phyloP scores from a whole-genome alignment of 768 basidiomycete genomes.

The Asterophora lycoperdoides region DNA sequence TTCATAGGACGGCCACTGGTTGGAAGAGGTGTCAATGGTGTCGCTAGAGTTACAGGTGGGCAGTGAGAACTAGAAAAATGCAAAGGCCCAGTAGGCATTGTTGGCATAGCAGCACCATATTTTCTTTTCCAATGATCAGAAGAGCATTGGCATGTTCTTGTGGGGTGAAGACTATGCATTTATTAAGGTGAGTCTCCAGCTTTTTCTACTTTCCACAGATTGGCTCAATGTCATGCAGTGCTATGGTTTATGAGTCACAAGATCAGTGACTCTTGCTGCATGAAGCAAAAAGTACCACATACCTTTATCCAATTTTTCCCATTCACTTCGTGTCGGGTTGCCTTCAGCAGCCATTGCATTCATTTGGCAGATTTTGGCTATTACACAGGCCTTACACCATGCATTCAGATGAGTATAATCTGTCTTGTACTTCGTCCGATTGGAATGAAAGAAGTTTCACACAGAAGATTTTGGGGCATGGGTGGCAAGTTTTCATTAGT shows the following conservation, averaged over 20 bases:
- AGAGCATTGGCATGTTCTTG: not conserved
- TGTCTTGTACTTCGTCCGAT: not conserved
- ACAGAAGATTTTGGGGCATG: conserved; percentile 6
- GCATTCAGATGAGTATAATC: not conserved
- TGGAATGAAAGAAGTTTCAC: not conserved
- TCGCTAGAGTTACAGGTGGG: not conserved
- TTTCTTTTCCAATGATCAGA: not conserved
- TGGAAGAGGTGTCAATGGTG: not conserved
- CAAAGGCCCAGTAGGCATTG: not conserved
- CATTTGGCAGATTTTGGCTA: not conserved
- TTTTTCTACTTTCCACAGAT: not conserved
- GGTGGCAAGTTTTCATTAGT: no score
- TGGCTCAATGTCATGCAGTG: not conserved
- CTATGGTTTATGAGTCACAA: no score
- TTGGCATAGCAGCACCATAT: not conserved
- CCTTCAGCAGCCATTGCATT: not conserved
- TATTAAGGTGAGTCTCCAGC: not conserved
- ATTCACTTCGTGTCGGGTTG: not conserved
- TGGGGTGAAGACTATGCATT: not conserved
- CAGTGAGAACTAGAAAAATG: not conserved
- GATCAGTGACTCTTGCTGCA: not conserved
- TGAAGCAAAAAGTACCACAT: not conserved
- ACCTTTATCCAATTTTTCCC: not conserved
- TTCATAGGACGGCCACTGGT: not conserved
- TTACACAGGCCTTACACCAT: conserved; percentile 1